Percentiles rank a stretch among this genome's conserved stretches.
Conservation (phyloP, 2,329 filamentous ascomycete species). For the Ophiostoma australiae region DNA sequence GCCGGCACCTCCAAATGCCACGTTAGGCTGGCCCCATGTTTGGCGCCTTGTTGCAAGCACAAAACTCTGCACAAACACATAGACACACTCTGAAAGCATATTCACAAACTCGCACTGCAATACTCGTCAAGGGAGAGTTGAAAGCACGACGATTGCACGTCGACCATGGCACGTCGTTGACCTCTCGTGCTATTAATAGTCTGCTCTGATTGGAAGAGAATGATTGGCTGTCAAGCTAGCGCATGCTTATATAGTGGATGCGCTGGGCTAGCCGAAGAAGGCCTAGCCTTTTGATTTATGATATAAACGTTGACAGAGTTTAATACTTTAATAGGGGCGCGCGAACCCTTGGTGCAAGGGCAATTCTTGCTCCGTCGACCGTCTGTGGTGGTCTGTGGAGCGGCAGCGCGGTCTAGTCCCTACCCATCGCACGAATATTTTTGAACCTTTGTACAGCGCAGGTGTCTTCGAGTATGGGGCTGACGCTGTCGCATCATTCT, state of each 20-base stretch:
- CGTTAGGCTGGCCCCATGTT: not conserved
- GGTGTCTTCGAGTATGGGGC: not conserved
- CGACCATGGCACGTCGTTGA: constrained; percentile 2
- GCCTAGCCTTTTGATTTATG: not conserved
- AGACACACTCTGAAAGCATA: not conserved
- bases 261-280: not conserved
- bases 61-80: not conserved
- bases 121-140: not conserved
- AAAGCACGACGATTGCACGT: not conserved
- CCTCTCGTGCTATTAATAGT: constrained; percentile 11
- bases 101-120: not conserved
- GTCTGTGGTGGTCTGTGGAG: not conserved
- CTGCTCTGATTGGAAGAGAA: constrained; percentile 5
- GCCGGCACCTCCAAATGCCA: not conserved
- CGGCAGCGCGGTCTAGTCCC: not conserved
- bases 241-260: constrained; percentile 9
- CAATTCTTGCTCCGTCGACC: constrained; percentile 10
- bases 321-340: not conserved
- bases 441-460: not conserved
- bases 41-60: not conserved
- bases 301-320: not conserved
- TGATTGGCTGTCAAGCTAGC: constrained; percentile 5
- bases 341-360: constrained; percentile 13
- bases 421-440: constrained; percentile 12
- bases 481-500: not conserved